Percentiles rank a stretch among this genome's conserved stretches.
Evolutionary conservation across 116 monocot species (phyloP).

Genomic region (Papilionanthe hybrid): DNA sequence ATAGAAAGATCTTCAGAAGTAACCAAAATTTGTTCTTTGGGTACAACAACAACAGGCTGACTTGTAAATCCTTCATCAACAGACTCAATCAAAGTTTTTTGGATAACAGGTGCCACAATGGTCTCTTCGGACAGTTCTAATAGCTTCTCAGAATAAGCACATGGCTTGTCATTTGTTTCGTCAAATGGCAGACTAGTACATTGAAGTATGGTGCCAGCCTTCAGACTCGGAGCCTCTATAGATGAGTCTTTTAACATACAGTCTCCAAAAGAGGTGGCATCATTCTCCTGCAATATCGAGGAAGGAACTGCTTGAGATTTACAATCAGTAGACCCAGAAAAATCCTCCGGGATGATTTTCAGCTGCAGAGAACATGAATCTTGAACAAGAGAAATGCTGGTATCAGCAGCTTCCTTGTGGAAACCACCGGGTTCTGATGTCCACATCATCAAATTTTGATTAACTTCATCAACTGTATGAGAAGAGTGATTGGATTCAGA

Average conservation of each 20-base stretch:
- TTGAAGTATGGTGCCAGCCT: not conserved
- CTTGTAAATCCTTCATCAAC: conserved; percentile 4
- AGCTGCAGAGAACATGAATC: conserved; percentile 7
- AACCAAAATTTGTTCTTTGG: conserved; percentile 11
- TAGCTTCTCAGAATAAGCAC: conserved; percentile 17
- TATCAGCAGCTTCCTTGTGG: conserved; percentile 8
- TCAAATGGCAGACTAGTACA: conserved; percentile 11
- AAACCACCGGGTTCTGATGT: not conserved
- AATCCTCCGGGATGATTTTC: conserved; percentile 9
- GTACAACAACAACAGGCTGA: conserved; percentile 9
- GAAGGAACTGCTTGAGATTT: conserved; percentile 9
- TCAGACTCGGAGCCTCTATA: conserved; percentile 10
- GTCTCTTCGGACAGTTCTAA: not conserved
- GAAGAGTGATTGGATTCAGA: conserved; percentile 9
- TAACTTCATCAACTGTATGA: conserved; percentile 8
- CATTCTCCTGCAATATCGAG: conserved; percentile 7
- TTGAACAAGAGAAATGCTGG: conserved; percentile 12
- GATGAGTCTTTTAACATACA: conserved; percentile 5
- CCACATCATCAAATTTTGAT: not conserved
- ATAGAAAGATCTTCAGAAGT: not conserved
- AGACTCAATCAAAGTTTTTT: conserved; percentile 11
- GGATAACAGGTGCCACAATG: not conserved
- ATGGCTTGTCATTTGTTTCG: conserved; percentile 19
- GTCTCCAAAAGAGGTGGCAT: conserved; percentile 10
- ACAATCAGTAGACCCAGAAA: conserved; percentile 2